phyloP scores from a whole-genome alignment of 306 rosid species.

The Malus asiatica region DNA sequence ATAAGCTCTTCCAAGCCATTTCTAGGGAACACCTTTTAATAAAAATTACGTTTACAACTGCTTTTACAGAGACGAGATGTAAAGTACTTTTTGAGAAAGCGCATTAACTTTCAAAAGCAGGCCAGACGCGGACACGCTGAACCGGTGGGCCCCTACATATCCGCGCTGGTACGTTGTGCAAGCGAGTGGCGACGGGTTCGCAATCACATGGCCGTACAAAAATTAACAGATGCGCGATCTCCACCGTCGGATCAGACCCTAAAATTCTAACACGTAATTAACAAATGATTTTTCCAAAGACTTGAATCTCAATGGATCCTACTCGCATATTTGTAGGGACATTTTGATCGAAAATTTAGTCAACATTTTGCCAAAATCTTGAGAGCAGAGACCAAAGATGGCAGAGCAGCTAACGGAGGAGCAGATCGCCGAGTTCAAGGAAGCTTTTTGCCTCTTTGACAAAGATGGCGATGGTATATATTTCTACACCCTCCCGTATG shows the following conservation, averaged over 20 bases:
- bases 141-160: not conserved
- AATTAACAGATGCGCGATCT: not conserved
- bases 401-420: slow-evolving; percentile 30
- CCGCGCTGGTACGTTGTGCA: not conserved
- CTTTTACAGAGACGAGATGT: too few relatives aligned
- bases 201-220: not conserved
- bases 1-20: too few relatives aligned
- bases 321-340: too few relatives aligned
- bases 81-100: too few relatives aligned
- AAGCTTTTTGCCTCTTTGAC: slow-evolving; percentile 36
- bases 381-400: not conserved
- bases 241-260: not conserved
- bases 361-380: not conserved
- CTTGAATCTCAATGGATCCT: not conserved
- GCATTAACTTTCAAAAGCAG: not conserved
- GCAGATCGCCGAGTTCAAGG: slow-evolving; percentile 39
- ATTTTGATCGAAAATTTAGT: not conserved
- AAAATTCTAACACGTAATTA: not conserved
- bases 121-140: not conserved
- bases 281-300: not conserved
- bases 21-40: too few relatives aligned
- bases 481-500: too few relatives aligned
- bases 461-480: slow-evolving; percentile 31
- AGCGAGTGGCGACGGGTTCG: not conserved
- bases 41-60: too few relatives aligned